These are phyloP conservation scores for Saccharomycopsis sp. DNA, from an alignment of 805 yeast species.

Conservation along the genomic window DNA sequence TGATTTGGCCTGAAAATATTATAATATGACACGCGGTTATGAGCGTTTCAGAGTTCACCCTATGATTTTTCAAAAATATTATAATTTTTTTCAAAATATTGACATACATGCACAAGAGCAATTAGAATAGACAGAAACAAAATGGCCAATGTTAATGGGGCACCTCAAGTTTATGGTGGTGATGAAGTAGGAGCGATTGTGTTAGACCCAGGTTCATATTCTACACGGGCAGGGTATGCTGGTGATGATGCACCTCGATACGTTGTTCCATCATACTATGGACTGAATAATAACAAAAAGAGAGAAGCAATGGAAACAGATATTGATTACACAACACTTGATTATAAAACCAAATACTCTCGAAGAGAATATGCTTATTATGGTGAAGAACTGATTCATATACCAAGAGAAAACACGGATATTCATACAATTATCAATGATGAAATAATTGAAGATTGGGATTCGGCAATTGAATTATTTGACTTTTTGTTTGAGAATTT, in stretches of 20 bases:
- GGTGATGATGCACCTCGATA: slow-evolving; percentile 86
- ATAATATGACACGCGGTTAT: too few species aligned
- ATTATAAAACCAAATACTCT: slow-evolving; percentile 21
- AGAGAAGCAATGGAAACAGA: slow-evolving; percentile 24
- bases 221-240: slow-evolving; percentile 83
- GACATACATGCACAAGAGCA: too few species aligned
- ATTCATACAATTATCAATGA: slow-evolving; percentile 54
- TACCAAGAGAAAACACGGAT: slow-evolving; percentile 46
- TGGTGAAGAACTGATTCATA: slow-evolving; percentile 38
- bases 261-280: slow-evolving; percentile 66
- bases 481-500: slow-evolving; percentile 47
- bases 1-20: too few species aligned
- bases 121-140: too few species aligned
- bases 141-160: slow-evolving; percentile 30
- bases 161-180: slow-evolving; percentile 49
- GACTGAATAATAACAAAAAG: slow-evolving; percentile 23
- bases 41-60: too few species aligned
- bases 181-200: slow-evolving; percentile 88
- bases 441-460: slow-evolving; percentile 76
- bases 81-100: too few species aligned
- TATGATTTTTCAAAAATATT: too few species aligned
- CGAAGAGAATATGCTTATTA: slow-evolving; percentile 27
- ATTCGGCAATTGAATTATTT: slow-evolving; percentile 72
- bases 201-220: slow-evolving; percentile 81
- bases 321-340: slow-evolving; percentile 29